Percentiles rank a stretch among this genome's conserved stretches.
phyloP scores from a whole-genome alignment of 2,329 filamentous ascomycete species.

The Aspergillus fructus region DNA sequence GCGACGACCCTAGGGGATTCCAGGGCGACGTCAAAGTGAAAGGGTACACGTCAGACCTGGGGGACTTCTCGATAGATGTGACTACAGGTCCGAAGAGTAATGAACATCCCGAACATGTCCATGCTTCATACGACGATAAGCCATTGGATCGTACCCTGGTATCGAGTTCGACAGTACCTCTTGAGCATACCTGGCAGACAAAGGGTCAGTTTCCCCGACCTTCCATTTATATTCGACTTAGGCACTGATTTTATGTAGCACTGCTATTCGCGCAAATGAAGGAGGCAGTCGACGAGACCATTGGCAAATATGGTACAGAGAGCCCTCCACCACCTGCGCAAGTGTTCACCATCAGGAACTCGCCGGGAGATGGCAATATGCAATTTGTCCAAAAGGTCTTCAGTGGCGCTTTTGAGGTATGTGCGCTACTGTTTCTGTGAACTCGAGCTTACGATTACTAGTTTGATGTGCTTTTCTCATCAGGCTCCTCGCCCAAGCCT shows the following conservation, averaged over 20 bases:
- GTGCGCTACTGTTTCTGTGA: background rate
- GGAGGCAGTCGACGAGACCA: constrained; percentile 58
- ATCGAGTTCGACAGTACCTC: constrained; percentile 65
- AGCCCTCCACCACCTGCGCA: constrained; percentile 79
- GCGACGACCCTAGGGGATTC: constrained; percentile 52
- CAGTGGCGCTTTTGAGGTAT: constrained; percentile 73
- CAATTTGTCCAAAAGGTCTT: constrained; percentile 92
- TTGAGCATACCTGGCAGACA: constrained; percentile 77
- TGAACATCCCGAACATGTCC: constrained; percentile 55
- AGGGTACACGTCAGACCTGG: constrained; percentile 70
- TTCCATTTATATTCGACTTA: background rate
- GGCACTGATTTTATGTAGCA: constrained; percentile 31
- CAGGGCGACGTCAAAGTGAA: constrained; percentile 65
- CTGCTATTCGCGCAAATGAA: constrained; percentile 65
- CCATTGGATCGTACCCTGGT: constrained; percentile 76
- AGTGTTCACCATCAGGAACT: constrained; percentile 74
- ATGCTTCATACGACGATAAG: constrained; percentile 66
- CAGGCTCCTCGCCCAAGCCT: constrained; percentile 61
- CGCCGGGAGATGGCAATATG: constrained; percentile 64
- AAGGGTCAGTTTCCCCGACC: constrained; percentile 54
- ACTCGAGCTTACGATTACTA: constrained; percentile 35
- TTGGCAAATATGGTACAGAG: constrained; percentile 61
- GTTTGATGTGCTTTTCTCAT: constrained; percentile 90
- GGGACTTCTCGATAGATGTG: constrained; percentile 75
- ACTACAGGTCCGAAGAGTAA: constrained; percentile 68